These are phyloP conservation scores for Yamadazyma sp. DNA, from an alignment of 1,139 yeast species.

Conservation along the genomic window DNA sequence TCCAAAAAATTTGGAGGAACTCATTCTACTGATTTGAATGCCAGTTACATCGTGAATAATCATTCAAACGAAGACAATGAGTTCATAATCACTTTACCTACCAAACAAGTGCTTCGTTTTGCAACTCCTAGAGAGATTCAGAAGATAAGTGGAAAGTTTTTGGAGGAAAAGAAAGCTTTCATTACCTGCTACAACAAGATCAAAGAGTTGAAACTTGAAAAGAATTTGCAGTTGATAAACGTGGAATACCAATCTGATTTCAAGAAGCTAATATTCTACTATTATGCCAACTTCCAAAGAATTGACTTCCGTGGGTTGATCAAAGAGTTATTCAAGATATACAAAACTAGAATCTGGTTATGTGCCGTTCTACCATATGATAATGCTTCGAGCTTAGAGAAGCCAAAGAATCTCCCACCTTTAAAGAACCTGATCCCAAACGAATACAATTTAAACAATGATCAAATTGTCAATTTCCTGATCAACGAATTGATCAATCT, in stretches of 20 bases:
- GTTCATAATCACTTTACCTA: constrained; percentile 47
- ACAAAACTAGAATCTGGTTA: constrained; percentile 96
- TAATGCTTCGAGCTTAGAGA: constrained; percentile 29
- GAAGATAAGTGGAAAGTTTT: constrained; percentile 43
- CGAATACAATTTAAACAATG: constrained; percentile 44
- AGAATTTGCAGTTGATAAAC: constrained; percentile 52
- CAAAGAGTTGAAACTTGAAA: constrained; percentile 41
- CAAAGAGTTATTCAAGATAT: constrained; percentile 86
- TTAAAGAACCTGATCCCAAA: constrained; percentile 28
- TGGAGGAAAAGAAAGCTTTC: constrained; percentile 50
- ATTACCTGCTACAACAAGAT: constrained; percentile 46
- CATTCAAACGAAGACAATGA: constrained; percentile 46
- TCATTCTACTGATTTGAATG: constrained; percentile 38
- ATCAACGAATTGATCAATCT: constrained; percentile 38
- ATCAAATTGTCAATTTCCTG: constrained; percentile 42
- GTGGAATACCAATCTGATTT: constrained; percentile 97
- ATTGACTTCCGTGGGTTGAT: constrained; percentile 92
- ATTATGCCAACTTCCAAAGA: constrained; percentile 71
- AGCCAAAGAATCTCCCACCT: constrained; percentile 11
- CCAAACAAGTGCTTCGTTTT: constrained; percentile 49
- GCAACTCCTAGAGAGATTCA: constrained; percentile 51
- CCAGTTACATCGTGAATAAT: constrained; percentile 40
- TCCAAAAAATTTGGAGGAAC: constrained; percentile 34
- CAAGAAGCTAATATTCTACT: constrained; percentile 88
- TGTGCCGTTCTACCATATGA: constrained; percentile 69